Evolutionary conservation across 441 rosid species (phyloP).

Genomic region (Sinapis alba): DNA sequence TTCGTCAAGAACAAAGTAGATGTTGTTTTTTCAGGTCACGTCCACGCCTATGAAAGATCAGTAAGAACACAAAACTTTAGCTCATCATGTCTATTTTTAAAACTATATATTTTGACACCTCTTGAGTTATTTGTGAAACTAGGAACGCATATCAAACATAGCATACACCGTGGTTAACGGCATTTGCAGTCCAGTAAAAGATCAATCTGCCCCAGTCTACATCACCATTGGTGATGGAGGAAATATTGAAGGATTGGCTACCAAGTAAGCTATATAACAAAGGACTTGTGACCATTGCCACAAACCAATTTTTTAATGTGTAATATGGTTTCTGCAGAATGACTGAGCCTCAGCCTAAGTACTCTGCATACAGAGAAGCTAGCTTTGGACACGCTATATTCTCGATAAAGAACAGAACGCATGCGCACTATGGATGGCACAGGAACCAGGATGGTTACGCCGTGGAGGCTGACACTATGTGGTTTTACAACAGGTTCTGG

Average conservation of each 20-base stretch:
- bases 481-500: conserved; percentile 81
- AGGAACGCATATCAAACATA: conserved; percentile 85
- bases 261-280: conserved; percentile 47
- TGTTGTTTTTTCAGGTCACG: conserved; percentile 88
- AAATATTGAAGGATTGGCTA: conserved; percentile 79
- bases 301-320: not conserved
- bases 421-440: conserved; percentile 81
- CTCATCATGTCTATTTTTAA: not conserved
- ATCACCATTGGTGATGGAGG: conserved; percentile 92
- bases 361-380: conserved; percentile 84
- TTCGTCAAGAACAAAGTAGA: conserved; percentile 80
- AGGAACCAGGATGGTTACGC: conserved; percentile 84
- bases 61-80: conserved; percentile 52
- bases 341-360: conserved; percentile 84
- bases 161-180: conserved; percentile 71
- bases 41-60: conserved; percentile 92
- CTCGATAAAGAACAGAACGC: conserved; percentile 73
- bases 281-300: too few relatives aligned
- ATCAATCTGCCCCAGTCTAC: conserved; percentile 81
- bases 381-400: conserved; percentile 90
- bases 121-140: conserved; percentile 21
- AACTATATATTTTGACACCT: not conserved
- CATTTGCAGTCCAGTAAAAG: conserved; percentile 54
- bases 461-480: conserved; percentile 76
- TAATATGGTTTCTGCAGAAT: conserved; percentile 49